These are phyloP conservation scores for Carex pumila DNA, from an alignment of 176 grass and related monocot species.

Conservation along the genomic window DNA sequence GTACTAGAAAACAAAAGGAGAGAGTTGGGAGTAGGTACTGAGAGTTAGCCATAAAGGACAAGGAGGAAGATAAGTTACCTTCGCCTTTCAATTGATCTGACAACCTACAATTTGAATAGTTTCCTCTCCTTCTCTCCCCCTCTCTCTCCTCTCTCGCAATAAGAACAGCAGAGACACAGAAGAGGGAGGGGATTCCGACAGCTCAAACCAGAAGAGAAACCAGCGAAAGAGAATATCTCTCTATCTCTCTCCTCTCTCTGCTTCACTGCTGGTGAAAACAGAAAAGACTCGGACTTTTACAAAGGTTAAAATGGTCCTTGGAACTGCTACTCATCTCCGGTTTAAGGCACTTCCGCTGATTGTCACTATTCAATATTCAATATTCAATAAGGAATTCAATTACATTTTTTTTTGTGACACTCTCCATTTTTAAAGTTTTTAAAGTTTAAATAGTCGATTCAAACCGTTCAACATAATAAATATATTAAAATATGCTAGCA, in stretches of 20 bases:
- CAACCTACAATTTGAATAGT: constrained; percentile 17
- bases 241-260: not conserved
- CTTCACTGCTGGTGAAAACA: constrained; percentile 13
- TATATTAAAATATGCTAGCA: too few relatives aligned
- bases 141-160: not conserved
- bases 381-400: too few relatives aligned
- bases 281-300: constrained; percentile 1
- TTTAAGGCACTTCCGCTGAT: not conserved
- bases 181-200: constrained; percentile 13
- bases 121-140: not conserved
- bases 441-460: too few relatives aligned
- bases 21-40: not conserved
- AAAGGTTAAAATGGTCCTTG: not conserved
- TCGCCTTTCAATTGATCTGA: constrained; percentile 22
- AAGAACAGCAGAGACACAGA: constrained; percentile 8
- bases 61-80: constrained; percentile 23
- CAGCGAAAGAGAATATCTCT: constrained; percentile 12
- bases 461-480: too few relatives aligned
- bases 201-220: constrained; percentile 32
- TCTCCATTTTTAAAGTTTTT: too few relatives aligned
- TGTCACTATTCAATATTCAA: not conserved
- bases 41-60: constrained; percentile 19
- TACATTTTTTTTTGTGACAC: too few relatives aligned
- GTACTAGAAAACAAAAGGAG: constrained; percentile 18
- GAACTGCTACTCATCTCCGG: not conserved